Base-by-base conservation (phyloP, 306 rosid species). In the Quercus agrifolia region DNA sequence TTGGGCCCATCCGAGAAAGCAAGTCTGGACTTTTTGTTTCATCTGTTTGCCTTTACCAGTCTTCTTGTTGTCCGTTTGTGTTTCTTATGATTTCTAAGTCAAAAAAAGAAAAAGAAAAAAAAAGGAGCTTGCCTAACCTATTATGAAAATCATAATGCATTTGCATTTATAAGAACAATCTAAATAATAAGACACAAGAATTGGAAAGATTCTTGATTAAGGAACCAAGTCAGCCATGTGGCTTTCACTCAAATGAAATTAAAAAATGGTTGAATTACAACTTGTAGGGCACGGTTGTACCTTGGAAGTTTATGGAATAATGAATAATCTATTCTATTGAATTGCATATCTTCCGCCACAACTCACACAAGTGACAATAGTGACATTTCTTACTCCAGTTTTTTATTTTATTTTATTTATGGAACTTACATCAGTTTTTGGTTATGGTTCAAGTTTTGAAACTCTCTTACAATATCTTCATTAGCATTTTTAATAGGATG, bases 131-230 rank as follows among this genome's bases (percentile, higher is more conserved):
- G 57, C 73, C 81, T 21, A 79, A 33, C 49, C 74, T 27, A 56
- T 57, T 61, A 54, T 4, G 23, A 73, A 35, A 56, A 55, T 6
- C 14, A 58, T 23, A 25, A 57, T 70, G 38, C 30, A 51, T 56
- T 69, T 18, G 46, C 46, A 41, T 41, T 41, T 41, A 7, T 41
- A 74, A 72, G 19, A 54, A 10, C 18, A 57, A 71, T 57, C 49
- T 59, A 44, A 44, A 73, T 57, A 44, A 77, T 25, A 77, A 81
- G 85, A 85, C 79, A 83, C 77, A 77, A 72, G 7, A 77, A 76
- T 71, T 54, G 71, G 76, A 73, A 83, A 41, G 78, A 71, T 72
- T 28, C 74, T 62, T 35, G 25, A 57, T 35, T 38, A 41, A 59
- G 80, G 70, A 62, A 56, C 21, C 27, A 52, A 62, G n/a, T 15